Conservation (phyloP, 2,329 filamentous ascomycete genomes). For the Clathrospora elynae region DNA sequence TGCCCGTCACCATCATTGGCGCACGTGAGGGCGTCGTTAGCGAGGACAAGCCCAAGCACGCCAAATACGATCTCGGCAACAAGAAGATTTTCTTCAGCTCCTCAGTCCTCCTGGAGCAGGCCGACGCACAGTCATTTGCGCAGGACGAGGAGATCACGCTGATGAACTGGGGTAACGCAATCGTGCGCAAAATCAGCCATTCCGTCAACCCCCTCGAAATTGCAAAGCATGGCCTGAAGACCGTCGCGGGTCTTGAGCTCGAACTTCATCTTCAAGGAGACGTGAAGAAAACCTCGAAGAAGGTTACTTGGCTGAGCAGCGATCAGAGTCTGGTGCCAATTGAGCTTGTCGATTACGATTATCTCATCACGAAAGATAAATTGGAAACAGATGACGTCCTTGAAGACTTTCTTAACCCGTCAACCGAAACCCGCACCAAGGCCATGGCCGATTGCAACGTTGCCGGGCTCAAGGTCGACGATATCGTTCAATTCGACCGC, state of each 20-base stretch:
- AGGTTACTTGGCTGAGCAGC: conserved; percentile 88
- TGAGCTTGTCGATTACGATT: conserved; percentile 92
- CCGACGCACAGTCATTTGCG: conserved; percentile 79
- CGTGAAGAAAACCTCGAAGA: conserved; percentile 94
- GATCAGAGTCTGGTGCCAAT: conserved; percentile 79
- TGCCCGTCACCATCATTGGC: conserved; percentile 72
- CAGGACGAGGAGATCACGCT: conserved; percentile 90
- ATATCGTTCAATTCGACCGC: conserved; percentile 94
- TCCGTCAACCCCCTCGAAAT: conserved; percentile 53
- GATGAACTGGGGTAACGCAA: conserved; percentile 95
- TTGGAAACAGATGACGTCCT: conserved; percentile 82
- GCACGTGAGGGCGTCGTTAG: conserved; percentile 60
- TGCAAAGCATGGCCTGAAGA: conserved; percentile 52
- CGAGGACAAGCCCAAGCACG: conserved; percentile 83
- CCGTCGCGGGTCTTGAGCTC: conserved; percentile 72
- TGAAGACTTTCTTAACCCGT: conserved; percentile 79
- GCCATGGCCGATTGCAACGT: conserved; percentile 84
- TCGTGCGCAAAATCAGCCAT: conserved; percentile 70
- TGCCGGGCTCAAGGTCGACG: conserved; percentile 75
- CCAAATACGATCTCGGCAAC: conserved; percentile 84
- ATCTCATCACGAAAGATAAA: conserved; percentile 93
- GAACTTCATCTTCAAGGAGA: conserved; percentile 92
- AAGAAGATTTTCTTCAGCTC: conserved; percentile 84
- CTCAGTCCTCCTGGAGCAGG: conserved; percentile 81
- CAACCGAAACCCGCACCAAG: conserved; percentile 74